A percentile compares a stretch with the other conserved stretches of the same genome.
These are phyloP conservation scores for Chaetomium olivaceum DNA, from an alignment of 2,329 filamentous ascomycete genomes.

Conservation along the genomic window DNA sequence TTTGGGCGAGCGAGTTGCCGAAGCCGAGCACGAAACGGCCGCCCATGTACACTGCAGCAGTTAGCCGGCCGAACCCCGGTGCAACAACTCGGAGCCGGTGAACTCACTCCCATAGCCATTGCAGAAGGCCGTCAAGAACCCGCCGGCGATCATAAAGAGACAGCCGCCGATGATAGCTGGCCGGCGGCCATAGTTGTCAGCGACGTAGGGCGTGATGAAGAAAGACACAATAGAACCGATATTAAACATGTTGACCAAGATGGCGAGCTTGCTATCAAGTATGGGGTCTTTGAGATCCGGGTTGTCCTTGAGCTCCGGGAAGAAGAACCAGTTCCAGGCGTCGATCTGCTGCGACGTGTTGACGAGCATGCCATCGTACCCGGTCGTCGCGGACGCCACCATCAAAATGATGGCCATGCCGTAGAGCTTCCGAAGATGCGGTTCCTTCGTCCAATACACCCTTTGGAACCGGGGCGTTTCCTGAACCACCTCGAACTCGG, in stretches of 20 bases:
- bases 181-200: constrained; percentile 47
- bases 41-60: constrained; percentile 53
- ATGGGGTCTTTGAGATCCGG: constrained; percentile 25
- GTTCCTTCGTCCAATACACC: constrained; percentile 58
- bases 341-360: constrained; percentile 61
- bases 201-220: constrained; percentile 49
- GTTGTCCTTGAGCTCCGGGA: constrained; percentile 41
- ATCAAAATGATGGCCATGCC: constrained; percentile 55
- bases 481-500: constrained; percentile 40
- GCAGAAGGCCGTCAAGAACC: constrained; percentile 45
- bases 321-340: constrained; percentile 54
- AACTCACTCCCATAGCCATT: constrained; percentile 48
- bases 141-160: constrained; percentile 49
- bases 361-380: constrained; percentile 62
- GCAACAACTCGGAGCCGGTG: too few relatives aligned
- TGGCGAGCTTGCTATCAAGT: constrained; percentile 45
- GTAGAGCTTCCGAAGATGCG: constrained; percentile 58
- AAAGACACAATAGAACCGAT: constrained; percentile 51
- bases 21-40: constrained; percentile 67
- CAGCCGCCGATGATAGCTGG: constrained; percentile 47
- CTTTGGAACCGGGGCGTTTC: constrained; percentile 54
- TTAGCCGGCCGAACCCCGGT: neutral
- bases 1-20: constrained; percentile 64
- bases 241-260: constrained; percentile 55
- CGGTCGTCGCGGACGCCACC: constrained; percentile 61